These are phyloP conservation scores for Xerocomus nothofagi DNA, from an alignment of 1,284 basidiomycete genomes.

Conservation along the genomic window DNA sequence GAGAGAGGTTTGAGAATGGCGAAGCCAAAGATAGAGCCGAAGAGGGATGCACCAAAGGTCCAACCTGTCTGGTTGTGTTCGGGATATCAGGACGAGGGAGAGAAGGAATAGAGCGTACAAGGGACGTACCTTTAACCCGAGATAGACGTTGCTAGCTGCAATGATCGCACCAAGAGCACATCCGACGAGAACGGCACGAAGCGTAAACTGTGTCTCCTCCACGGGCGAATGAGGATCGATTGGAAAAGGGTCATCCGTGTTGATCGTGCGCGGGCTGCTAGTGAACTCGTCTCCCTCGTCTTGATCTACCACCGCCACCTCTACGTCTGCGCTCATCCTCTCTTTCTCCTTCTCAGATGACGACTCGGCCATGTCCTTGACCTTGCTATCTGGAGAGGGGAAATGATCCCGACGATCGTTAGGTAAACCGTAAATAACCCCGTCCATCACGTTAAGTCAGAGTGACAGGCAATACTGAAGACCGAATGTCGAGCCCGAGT, in stretches of 20 bases:
- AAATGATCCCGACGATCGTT: neutral
- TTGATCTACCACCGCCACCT: conserved; percentile 10
- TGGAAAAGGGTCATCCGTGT: conserved; percentile 47
- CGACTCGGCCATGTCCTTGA: neutral
- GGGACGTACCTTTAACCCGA: conserved; percentile 52
- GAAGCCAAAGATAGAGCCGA: conserved; percentile 46
- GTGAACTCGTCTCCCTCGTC: neutral
- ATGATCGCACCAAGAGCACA: conserved; percentile 45
- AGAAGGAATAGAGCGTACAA: neutral
- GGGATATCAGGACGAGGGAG: neutral
- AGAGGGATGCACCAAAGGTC: conserved; percentile 64
- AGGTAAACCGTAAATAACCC: neutral
- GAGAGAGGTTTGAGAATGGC: conserved; percentile 64
- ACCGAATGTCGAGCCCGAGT: neutral
- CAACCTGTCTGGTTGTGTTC: conserved; percentile 48
- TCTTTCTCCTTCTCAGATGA: conserved; percentile 1
- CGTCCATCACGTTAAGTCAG: conserved; percentile 1
- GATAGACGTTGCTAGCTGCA: conserved; percentile 66
- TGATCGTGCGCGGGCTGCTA: conserved; percentile 17
- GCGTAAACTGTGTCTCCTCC: conserved; percentile 57
- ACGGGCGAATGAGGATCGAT: conserved; percentile 48
- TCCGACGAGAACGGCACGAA: conserved; percentile 61
- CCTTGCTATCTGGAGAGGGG: neutral
- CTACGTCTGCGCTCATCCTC: conserved; percentile 1
- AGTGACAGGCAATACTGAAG: neutral